These are phyloP conservation scores for Carpinus viminea DNA, from an alignment of 306 rosid species.

Conservation along the genomic window DNA sequence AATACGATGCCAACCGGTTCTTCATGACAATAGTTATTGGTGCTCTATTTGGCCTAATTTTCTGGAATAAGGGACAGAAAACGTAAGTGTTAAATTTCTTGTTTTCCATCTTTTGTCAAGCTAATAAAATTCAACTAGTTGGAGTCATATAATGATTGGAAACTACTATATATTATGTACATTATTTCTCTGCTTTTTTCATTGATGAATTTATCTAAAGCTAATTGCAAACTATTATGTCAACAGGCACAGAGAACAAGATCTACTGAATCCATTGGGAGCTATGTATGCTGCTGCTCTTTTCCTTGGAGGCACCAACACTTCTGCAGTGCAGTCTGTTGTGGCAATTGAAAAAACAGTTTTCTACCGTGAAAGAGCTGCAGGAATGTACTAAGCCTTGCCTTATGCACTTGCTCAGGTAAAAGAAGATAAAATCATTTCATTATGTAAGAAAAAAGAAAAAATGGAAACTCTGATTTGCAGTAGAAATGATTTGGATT, in stretches of 20 bases:
- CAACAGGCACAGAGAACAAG: slow-evolving; percentile 47
- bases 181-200: not conserved
- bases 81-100: slow-evolving; percentile 33
- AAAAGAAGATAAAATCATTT: slow-evolving; percentile 11
- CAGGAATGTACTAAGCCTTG: slow-evolving; percentile 56
- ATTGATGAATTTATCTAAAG: not conserved
- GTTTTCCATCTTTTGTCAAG: not conserved
- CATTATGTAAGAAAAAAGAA: not conserved
- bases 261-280: slow-evolving; percentile 44
- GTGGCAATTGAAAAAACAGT: slow-evolving; percentile 52
- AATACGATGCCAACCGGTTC: slow-evolving; percentile 39
- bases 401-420: slow-evolving; percentile 67
- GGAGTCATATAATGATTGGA: not conserved
- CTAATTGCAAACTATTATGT: not conserved
- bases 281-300: slow-evolving; percentile 43
- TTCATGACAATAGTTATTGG: slow-evolving; percentile 35
- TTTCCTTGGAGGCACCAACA: slow-evolving; percentile 49
- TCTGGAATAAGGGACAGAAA: slow-evolving; percentile 40
- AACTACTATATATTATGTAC: not conserved
- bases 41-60: slow-evolving; percentile 46
- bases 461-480: not conserved
- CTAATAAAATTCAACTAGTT: not conserved
- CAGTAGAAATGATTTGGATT: not conserved
- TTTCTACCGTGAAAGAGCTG: slow-evolving; percentile 60
- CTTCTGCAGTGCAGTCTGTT: slow-evolving; percentile 41